Base-by-base conservation (phyloP, 345 rosid species). In the Arabidopsis arenosa region DNA sequence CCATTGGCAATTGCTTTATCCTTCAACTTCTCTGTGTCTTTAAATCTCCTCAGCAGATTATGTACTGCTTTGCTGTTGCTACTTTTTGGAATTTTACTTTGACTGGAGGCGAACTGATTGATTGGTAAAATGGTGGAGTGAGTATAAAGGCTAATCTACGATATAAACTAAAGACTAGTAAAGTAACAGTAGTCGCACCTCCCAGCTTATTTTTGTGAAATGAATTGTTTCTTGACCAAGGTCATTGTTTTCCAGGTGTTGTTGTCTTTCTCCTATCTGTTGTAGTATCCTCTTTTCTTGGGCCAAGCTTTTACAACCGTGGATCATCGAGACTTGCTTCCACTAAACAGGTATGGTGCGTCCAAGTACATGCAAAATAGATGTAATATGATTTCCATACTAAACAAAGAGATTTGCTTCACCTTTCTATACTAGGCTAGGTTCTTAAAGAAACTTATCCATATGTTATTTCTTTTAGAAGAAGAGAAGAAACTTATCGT, bases 21-120 rank as follows among this genome's bases (percentile, higher is more conserved):
- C 23, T 45, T 63, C 63, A 41, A 30, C 55, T 63, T 73, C 55
- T 64, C 21, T 9, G 54, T 54, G 23, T 73, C 63, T 53, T 73
- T 53, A 28, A 54, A 4, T 13, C 5, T 43, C 55, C 70, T 73
- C 36, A 73, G 13, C 45, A 73, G 70, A 53, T 73, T 63, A 55
- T 73, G 55, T 44, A 73, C 45, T 30, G 7, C 7, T 63, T 64
- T 63, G 36, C 14, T 73, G 55, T 52, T 35, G n/a, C 54, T 63
- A 15, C 54, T 32, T 10, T 21, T 73, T 73, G 77, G 71, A 44
- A 73, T 5, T 41, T 2, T 54, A 2, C 63, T 54, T 43, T 41
- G 55, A 17, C 6, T 41, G 37, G 64, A 33, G 11, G 11, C 32
- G 12, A 73, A 64, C 64, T 73, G 63, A 41, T 63, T 30, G 10